Conservation (phyloP, 345 rosid species). For the Eucalyptus grandis region DNA sequence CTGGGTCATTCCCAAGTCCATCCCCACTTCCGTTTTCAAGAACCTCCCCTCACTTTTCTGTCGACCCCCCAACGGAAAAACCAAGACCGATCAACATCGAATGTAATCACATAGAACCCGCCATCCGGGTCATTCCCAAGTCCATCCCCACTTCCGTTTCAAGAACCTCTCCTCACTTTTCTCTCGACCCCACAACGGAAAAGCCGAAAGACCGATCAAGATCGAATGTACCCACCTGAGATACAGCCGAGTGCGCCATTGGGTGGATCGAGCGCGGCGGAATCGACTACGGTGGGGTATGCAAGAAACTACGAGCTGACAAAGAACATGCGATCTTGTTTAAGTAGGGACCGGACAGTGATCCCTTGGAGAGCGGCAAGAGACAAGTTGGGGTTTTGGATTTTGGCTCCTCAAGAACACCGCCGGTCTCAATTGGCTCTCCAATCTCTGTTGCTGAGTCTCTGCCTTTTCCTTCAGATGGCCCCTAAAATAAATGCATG, state of each 20-base stretch:
- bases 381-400: neutral
- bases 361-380: slow-evolving; percentile 2
- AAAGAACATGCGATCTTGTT: too few relatives aligned
- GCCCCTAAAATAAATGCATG: neutral
- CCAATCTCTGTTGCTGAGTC: neutral
- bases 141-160: neutral
- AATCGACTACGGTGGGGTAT: neutral
- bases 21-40: neutral
- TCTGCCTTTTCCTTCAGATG: neutral
- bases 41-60: neutral
- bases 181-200: neutral
- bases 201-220: neutral
- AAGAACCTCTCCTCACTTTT: neutral
- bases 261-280: neutral
- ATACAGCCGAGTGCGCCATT: slow-evolving; percentile 34
- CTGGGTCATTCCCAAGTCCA: neutral
- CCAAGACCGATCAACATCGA: neutral
- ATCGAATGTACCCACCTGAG: slow-evolving; percentile 18
- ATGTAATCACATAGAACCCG: neutral
- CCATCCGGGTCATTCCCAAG: neutral
- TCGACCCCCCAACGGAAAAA: neutral
- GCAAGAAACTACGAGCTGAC: neutral
- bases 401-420: neutral
- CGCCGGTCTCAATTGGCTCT: neutral
- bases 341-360: neutral